phyloP scores from a whole-genome alignment of 148 eudicot genomes.

The Fagopyrum homotropicum region DNA sequence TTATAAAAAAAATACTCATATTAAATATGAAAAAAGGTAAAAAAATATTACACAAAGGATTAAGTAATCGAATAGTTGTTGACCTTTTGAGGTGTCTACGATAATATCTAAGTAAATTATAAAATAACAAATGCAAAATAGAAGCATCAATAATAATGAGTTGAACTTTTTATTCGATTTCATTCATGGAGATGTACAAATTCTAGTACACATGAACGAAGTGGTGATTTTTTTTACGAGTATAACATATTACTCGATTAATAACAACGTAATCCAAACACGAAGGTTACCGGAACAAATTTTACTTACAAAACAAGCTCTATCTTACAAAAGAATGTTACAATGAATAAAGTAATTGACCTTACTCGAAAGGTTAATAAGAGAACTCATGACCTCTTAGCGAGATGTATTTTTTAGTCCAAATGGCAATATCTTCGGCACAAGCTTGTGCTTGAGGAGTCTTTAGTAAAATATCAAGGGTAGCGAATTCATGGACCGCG shows the following conservation, averaged over 20 bases:
- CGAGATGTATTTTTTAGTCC: constrained; percentile 90
- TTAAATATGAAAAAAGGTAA: too few species aligned
- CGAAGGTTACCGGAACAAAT: not conserved
- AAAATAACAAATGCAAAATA: too few species aligned
- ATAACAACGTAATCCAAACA: not conserved
- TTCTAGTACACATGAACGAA: not conserved
- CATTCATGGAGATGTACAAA: not conserved
- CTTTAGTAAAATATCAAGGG: constrained; percentile 81
- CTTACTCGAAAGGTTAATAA: constrained; percentile 25
- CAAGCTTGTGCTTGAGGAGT: constrained; percentile 92
- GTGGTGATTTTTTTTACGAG: too few species aligned
- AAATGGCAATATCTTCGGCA: constrained; percentile 87
- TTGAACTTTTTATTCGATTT: not conserved
- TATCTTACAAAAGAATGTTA: constrained; percentile 2
- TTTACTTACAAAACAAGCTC: not conserved
- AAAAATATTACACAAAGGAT: too few species aligned
- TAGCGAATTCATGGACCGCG: constrained; percentile 91
- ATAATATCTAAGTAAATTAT: too few species aligned
- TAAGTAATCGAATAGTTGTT: too few species aligned
- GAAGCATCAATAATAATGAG: too few species aligned
- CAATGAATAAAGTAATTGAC: not conserved
- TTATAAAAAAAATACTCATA: too few species aligned
- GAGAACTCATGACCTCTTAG: constrained; percentile 93
- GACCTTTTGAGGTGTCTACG: too few species aligned
- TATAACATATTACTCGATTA: too few species aligned